phyloP scores from a whole-genome alignment of 768 basidiomycete genomes.

The Xanthoconium stramineum region DNA sequence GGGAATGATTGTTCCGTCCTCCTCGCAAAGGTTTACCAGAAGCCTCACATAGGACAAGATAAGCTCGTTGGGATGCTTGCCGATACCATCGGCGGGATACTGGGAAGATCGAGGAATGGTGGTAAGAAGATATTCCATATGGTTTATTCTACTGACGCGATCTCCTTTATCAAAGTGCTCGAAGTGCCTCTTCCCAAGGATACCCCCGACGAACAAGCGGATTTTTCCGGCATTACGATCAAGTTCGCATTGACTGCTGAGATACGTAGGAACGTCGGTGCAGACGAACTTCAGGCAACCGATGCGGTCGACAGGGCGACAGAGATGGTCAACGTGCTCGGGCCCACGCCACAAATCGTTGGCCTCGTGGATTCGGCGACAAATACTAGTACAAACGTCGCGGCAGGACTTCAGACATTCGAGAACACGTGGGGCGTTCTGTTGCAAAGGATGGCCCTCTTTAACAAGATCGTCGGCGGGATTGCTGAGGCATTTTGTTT shows the following conservation, averaged over 20 bases:
- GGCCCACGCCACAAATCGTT: neutral
- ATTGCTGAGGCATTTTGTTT: conserved; percentile 11
- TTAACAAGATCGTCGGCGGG: conserved; percentile 9
- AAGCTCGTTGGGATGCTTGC: conserved; percentile 11
- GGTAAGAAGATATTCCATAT: conserved; percentile 3
- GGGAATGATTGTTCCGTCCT: conserved; percentile 11
- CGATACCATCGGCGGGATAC: conserved; percentile 9
- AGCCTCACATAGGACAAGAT: conserved; percentile 2
- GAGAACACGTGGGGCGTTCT: conserved; percentile 18
- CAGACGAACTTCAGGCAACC: conserved; percentile 14
- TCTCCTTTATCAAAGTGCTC: conserved; percentile 6
- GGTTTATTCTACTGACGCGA: neutral
- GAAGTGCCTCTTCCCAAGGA: conserved; percentile 8
- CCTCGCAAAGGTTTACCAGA: conserved; percentile 12
- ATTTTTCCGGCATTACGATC: conserved; percentile 6
- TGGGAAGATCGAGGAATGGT: conserved; percentile 9
- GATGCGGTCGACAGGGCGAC: conserved; percentile 8
- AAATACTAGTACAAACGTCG: neutral
- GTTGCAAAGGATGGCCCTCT: conserved; percentile 9
- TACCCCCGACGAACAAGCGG: neutral
- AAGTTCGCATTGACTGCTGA: conserved; percentile 11
- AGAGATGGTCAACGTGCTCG: neutral
- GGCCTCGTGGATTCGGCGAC: neutral
- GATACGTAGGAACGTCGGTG: neutral
- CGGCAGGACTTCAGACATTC: conserved; percentile 9